These are phyloP conservation scores for Colletotrichum lupini DNA, from an alignment of 2,329 filamentous ascomycete species.

Conservation along the genomic window DNA sequence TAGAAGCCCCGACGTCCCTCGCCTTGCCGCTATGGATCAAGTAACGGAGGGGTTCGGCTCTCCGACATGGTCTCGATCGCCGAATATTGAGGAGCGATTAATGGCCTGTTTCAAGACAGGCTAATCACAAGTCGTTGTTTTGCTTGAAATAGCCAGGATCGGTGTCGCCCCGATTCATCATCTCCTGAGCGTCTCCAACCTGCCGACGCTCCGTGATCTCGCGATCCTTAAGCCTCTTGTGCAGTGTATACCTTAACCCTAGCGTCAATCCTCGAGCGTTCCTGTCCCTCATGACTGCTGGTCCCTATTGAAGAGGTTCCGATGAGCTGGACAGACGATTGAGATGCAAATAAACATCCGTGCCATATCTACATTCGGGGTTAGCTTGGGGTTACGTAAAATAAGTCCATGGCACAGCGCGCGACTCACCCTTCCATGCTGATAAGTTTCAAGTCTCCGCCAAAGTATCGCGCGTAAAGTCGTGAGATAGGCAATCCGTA, in stretches of 20 bases:
- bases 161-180: slow-evolving; percentile 67
- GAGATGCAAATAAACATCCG: slow-evolving; percentile 97
- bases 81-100: slow-evolving; percentile 7
- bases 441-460: slow-evolving; percentile 95
- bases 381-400: neutral
- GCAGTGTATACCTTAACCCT: slow-evolving; percentile 66
- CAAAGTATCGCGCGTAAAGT: slow-evolving; percentile 96
- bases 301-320: slow-evolving; percentile 94
- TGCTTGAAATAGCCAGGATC: slow-evolving; percentile 39
- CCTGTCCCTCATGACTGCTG: slow-evolving; percentile 86
- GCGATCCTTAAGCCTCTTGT: slow-evolving; percentile 75
- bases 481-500: slow-evolving; percentile 95
- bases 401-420: neutral
- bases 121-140: slow-evolving; percentile 48
- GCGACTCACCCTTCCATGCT: slow-evolving; percentile 95
- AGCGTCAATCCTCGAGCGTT: slow-evolving; percentile 73
- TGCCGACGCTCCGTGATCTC: slow-evolving; percentile 90
- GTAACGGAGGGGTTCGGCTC: neutral
- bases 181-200: slow-evolving; percentile 86
- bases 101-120: neutral
- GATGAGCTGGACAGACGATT: slow-evolving; percentile 96
- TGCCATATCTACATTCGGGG: slow-evolving; percentile 79
- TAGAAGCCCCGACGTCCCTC: neutral
- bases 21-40: neutral
- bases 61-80: neutral